A percentile compares a stretch with the other conserved stretches of the same genome.
phyloP scores from a whole-genome alignment of 768 basidiomycete species.

The Dioszegia hungarica region DNA sequence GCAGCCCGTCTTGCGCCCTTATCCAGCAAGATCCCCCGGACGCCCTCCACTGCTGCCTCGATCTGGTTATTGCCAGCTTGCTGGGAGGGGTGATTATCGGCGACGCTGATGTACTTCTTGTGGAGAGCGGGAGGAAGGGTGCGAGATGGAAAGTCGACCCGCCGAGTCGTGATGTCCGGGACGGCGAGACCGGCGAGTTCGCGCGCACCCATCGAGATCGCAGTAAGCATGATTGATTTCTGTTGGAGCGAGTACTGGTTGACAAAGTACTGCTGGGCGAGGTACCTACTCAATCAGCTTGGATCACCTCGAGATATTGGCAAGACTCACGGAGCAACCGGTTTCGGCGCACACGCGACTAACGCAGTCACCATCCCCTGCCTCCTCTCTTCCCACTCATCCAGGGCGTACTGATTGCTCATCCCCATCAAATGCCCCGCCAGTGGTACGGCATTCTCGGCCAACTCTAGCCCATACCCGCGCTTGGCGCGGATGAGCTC shows the following conservation, averaged over 20 bases:
- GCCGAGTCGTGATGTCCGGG: conserved; percentile 12
- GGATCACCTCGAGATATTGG: no score
- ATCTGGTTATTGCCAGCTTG: conserved; percentile 1
- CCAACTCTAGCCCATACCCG: conserved; percentile 80
- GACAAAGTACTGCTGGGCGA: conserved; percentile 90
- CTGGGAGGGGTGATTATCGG: conserved; percentile 33
- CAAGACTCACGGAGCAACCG: conserved; percentile 70
- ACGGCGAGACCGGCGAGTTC: conserved; percentile 64
- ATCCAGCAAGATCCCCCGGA: conserved; percentile 63
- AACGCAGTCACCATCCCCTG: conserved; percentile 75
- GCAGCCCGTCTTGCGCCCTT: conserved; percentile 57
- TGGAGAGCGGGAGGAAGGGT: conserved; percentile 69
- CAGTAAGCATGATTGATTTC: conserved; percentile 76
- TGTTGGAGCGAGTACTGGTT: conserved; percentile 86
- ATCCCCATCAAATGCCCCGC: conserved; percentile 66
- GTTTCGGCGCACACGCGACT: conserved; percentile 69
- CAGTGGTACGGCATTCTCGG: conserved; percentile 70
- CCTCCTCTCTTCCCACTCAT: conserved; percentile 68
- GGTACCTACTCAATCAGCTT: conserved; percentile 54
- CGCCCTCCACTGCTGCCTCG: conserved; percentile 59
- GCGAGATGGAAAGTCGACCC: conserved; percentile 72
- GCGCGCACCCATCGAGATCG: conserved; percentile 76
- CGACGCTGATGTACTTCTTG: conserved; percentile 58
- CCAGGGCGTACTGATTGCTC: conserved; percentile 26
- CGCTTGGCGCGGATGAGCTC: conserved; percentile 77